phyloP scores from a whole-genome alignment of 139 green algal species.

The Auxenochlorella pyrenoidosa region DNA sequence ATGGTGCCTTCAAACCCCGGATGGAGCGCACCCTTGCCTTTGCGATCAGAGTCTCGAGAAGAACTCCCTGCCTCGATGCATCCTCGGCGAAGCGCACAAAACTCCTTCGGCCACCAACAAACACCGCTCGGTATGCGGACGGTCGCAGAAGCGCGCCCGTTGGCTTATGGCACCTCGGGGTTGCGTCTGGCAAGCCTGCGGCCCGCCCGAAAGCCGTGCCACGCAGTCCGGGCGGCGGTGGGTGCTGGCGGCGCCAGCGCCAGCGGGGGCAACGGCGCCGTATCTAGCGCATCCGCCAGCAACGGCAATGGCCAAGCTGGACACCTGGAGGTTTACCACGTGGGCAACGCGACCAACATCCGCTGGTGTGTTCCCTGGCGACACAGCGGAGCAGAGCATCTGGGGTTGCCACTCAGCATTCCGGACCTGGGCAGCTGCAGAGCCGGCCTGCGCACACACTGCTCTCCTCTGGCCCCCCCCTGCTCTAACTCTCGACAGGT shows the following conservation, averaged over 20 bases:
- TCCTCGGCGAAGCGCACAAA: no score
- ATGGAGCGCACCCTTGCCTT: no score
- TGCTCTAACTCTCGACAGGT: not conserved
- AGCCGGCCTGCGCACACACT: no score
- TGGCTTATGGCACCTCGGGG: not conserved
- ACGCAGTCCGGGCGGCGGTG: not conserved
- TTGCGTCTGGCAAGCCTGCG: not conserved
- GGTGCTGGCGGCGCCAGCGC: not conserved
- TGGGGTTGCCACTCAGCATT: no score
- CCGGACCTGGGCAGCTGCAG: no score
- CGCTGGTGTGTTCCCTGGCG: constrained; percentile 71
- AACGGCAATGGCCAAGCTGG: not conserved
- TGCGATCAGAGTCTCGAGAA: no score
- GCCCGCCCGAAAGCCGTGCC: not conserved
- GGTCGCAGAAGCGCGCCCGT: not conserved
- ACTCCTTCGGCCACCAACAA: no score
- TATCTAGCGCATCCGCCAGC: not conserved
- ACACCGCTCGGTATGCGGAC: not conserved
- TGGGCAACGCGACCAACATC: constrained; percentile 38
- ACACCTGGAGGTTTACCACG: constrained; percentile 2
- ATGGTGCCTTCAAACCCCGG: no score
- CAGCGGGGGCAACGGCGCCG: not conserved
- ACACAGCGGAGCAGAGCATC: no score
- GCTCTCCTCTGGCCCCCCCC: no score
- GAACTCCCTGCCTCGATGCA: no score